Evolutionary conservation across 331 rosid species (phyloP).

Genomic region (Prunus yedoensis): DNA sequence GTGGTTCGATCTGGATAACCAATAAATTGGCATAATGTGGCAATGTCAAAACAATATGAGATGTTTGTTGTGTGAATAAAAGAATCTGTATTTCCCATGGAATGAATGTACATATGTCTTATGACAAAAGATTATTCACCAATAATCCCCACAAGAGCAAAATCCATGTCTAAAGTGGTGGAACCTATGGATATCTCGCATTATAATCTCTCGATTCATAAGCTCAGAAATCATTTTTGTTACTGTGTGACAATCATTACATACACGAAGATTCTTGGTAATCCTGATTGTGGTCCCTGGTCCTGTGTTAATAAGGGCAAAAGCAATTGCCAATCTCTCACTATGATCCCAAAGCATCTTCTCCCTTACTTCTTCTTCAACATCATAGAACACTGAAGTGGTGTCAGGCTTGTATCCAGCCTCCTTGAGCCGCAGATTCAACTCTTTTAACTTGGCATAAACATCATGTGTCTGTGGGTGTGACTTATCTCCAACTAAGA

Average conservation of each 20-base stretch:
- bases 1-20: slow-evolving; percentile 12
- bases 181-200: slow-evolving; percentile 49
- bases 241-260: slow-evolving; percentile 49
- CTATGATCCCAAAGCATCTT: slow-evolving; percentile 67
- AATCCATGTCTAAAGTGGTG: slow-evolving; percentile 48
- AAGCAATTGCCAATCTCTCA: slow-evolving; percentile 41
- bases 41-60: slow-evolving; percentile 22
- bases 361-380: slow-evolving; percentile 55
- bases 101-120: neutral
- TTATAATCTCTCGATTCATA: slow-evolving; percentile 29
- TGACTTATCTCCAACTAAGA: slow-evolving; percentile 52
- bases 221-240: slow-evolving; percentile 35
- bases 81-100: slow-evolving; percentile 9
- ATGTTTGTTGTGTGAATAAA: slow-evolving; percentile 10
- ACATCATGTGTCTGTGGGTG: slow-evolving; percentile 44
- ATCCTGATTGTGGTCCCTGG: slow-evolving; percentile 38
- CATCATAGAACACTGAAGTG: slow-evolving; percentile 53
- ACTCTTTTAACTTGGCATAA: slow-evolving; percentile 35
- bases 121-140: slow-evolving; percentile 28
- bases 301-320: slow-evolving; percentile 35
- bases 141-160: slow-evolving; percentile 59
- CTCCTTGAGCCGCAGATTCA: slow-evolving; percentile 30
- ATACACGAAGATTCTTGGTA: slow-evolving; percentile 48
- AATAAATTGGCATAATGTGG: slow-evolving; percentile 9
- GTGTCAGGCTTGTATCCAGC: slow-evolving; percentile 56